phyloP scores from a whole-genome alignment of 108 stramenopile species.

The Phaeodactylum tricornutum region DNA sequence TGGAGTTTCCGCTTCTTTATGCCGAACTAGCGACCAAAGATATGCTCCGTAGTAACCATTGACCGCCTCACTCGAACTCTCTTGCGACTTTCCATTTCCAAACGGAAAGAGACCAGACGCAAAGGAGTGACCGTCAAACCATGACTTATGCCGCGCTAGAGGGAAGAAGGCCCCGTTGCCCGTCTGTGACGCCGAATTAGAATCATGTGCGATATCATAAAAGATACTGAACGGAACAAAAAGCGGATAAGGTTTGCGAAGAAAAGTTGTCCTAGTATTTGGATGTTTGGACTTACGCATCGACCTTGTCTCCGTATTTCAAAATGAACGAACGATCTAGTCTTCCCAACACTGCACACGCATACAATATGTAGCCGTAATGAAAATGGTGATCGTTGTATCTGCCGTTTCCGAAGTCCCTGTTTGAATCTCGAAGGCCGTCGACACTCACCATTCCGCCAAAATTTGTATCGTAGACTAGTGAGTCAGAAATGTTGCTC shows the following conservation, averaged over 20 bases:
- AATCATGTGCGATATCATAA: conserved; percentile 65
- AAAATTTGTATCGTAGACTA: conserved; percentile 38
- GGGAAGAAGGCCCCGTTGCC: conserved; percentile 52
- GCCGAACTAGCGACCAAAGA: conserved; percentile 76
- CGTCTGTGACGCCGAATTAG: conserved; percentile 29
- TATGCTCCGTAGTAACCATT: conserved; percentile 94
- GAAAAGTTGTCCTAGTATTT: too few relatives aligned
- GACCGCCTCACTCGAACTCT: conserved; percentile 92
- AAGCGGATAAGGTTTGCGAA: too few relatives aligned
- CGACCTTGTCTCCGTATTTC: conserved; percentile 50
- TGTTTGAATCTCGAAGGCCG: conserved; percentile 15
- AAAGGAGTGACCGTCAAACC: conserved; percentile 87
- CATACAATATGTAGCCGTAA: conserved; percentile 56
- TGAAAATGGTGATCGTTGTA: conserved; percentile 75
- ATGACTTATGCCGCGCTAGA: conserved; percentile 65
- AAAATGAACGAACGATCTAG: conserved; percentile 48
- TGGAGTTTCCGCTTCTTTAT: conserved; percentile 20
- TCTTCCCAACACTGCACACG: conserved; percentile 58
- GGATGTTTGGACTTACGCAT: too few relatives aligned
- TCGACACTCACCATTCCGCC: conserved; percentile 38
- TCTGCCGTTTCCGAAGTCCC: conserved; percentile 48
- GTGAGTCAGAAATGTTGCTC: conserved; percentile 15
- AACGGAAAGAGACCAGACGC: conserved; percentile 80
- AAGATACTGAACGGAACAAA: too few relatives aligned
- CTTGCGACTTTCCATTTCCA: conserved; percentile 92